Conservation (phyloP, 78 protist species). For the Dictyostelium firmibasis region DNA sequence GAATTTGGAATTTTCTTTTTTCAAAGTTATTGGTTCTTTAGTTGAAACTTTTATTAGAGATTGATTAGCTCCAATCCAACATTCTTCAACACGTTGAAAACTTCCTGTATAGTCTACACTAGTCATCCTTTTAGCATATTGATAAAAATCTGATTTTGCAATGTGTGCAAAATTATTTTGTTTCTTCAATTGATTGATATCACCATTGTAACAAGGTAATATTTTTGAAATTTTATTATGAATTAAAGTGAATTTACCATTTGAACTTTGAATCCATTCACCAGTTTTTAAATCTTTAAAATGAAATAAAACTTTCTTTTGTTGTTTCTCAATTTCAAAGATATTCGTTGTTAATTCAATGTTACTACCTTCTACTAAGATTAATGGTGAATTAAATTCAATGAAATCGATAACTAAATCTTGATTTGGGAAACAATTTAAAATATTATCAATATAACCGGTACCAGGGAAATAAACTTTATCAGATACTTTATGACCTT, state of each 20-base stretch:
- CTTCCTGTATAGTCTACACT: background rate
- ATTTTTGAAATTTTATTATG: background rate
- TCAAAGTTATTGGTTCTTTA: background rate
- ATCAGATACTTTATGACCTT: conserved; percentile 24
- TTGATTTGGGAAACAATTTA: background rate
- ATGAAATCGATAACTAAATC: background rate
- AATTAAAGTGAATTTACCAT: background rate
- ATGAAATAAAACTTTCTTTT: background rate
- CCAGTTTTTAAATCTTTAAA: background rate
- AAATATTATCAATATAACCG: conserved; percentile 25
- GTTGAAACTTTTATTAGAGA: background rate
- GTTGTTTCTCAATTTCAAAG: background rate
- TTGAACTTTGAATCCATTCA: background rate
- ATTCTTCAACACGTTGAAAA: background rate
- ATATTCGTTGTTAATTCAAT: background rate
- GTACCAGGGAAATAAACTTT: conserved; percentile 11
- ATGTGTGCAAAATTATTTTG: background rate
- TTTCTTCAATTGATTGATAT: background rate
- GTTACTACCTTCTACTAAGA: background rate
- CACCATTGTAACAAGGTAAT: background rate
- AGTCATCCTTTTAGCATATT: background rate
- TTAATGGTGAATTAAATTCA: conserved; percentile 1
- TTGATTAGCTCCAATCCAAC: background rate
- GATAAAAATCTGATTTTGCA: background rate
- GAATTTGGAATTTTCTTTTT: no score